Conservation (phyloP, 176 grass and related monocot genomes). For the Hyparrhenia diplandra region DNA sequence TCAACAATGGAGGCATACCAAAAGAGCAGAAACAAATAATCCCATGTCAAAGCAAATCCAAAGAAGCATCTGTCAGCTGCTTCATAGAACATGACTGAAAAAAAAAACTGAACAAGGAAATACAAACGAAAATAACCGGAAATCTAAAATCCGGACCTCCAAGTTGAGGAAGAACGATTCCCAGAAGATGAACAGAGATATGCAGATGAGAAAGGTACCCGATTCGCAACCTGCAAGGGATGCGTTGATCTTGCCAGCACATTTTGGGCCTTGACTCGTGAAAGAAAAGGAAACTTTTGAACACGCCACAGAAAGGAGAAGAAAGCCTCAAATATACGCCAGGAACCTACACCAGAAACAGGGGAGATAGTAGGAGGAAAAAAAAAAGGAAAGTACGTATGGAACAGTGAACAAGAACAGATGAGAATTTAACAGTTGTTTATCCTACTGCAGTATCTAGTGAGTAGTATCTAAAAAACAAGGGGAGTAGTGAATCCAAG, state of each 20-base stretch:
- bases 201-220: conserved; percentile 9
- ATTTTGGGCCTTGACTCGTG: conserved; percentile 22
- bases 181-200: neutral
- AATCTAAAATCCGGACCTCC: neutral
- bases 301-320: neutral
- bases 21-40: neutral
- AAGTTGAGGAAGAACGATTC: neutral
- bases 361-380: too few relatives aligned
- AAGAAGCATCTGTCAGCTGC: neutral
- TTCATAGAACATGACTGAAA: neutral
- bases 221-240: neutral
- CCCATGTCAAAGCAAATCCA: neutral
- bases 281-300: conserved; percentile 15
- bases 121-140: neutral
- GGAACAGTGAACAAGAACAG: neutral
- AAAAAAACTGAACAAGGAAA: too few relatives aligned
- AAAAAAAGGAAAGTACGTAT: neutral
- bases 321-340: neutral
- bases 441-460: neutral
- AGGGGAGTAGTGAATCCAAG: neutral
- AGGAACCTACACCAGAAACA: neutral
- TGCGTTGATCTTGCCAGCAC: neutral
- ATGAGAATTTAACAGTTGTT: neutral
- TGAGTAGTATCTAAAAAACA: neutral
- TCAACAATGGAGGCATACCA: neutral